Evolutionary conservation across 495 filamentous ascomycete genomes (phyloP).

Genomic region (Talaromyces wortmannii): DNA sequence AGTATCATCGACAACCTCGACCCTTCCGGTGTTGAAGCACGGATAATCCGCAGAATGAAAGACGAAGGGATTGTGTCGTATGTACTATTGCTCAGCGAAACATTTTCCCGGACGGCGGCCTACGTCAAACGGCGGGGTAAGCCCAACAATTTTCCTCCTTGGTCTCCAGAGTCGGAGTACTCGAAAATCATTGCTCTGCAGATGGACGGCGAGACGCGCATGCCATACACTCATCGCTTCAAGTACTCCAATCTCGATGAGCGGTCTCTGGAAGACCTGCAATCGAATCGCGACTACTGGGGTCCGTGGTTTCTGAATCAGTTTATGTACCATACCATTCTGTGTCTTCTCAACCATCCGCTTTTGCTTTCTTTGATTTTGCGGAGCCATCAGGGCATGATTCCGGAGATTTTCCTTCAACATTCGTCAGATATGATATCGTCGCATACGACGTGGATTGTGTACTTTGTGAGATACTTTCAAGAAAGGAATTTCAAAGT

Average conservation of each 20-base stretch:
- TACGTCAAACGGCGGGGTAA: conserved; percentile 39
- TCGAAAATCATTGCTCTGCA: conserved; percentile 38
- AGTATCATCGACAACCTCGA: neutral
- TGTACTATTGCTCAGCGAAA: conserved; percentile 36
- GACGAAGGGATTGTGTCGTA: conserved; percentile 43
- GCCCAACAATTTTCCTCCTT: conserved; percentile 36
- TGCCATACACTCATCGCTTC: conserved; percentile 40
- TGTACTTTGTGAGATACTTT: conserved; percentile 41
- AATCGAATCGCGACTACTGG: conserved; percentile 37
- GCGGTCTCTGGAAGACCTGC: conserved; percentile 29
- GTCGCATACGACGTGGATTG: conserved; percentile 41
- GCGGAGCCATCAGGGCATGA: conserved; percentile 36
- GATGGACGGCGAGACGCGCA: conserved; percentile 41
- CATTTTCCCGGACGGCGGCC: conserved; percentile 33
- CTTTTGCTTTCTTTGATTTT: conserved; percentile 37
- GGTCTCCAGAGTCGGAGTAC: conserved; percentile 43
- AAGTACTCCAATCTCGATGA: conserved; percentile 35
- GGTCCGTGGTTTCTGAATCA: conserved; percentile 42
- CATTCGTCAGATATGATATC: conserved; percentile 40
- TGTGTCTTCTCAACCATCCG: conserved; percentile 42
- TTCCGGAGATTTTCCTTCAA: conserved; percentile 44
- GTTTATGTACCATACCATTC: conserved; percentile 41
- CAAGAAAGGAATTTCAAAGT: conserved; percentile 33
- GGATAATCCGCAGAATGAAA: conserved; percentile 9
- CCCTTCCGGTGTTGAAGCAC: neutral